Evolutionary conservation across 306 rosid species (phyloP).

Genomic region (Gastrolobium villosum): DNA sequence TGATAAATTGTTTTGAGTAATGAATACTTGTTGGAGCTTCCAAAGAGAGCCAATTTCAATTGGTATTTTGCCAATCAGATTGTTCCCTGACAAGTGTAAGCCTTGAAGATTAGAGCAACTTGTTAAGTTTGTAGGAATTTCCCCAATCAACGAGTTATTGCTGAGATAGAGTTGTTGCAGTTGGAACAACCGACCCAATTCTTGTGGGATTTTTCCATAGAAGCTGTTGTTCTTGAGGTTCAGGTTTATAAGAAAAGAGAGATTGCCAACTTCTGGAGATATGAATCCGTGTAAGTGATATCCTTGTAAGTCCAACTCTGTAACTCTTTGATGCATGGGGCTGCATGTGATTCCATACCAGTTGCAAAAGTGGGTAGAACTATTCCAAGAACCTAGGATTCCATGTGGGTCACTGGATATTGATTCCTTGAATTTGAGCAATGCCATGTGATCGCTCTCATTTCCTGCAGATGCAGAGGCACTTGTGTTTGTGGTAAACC

Average conservation of each 20-base stretch:
- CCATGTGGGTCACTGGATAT: conserved; percentile 14
- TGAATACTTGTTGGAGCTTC: not conserved
- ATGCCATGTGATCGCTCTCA: conserved; percentile 27
- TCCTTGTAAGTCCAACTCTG: not conserved
- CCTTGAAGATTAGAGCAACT: too few relatives aligned
- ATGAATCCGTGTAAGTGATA: not conserved
- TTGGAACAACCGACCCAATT: not conserved
- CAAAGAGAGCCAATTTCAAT: conserved; percentile 18
- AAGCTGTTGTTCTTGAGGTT: not conserved
- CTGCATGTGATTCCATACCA: not conserved
- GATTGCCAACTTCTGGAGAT: too few relatives aligned
- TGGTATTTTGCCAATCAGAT: conserved; percentile 32
- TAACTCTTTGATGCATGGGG: conserved; percentile 32
- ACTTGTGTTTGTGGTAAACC: not conserved
- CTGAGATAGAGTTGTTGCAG: not conserved
- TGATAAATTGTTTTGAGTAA: not conserved
- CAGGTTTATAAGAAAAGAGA: not conserved
- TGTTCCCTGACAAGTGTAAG: not conserved
- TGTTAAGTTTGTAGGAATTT: conserved; percentile 21
- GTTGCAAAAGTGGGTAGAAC: not conserved
- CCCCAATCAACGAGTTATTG: conserved; percentile 12
- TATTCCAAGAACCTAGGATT: conserved; percentile 44
- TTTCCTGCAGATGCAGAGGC: not conserved
- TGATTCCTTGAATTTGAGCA: not conserved
- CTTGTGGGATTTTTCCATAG: conserved; percentile 6